Evolutionary conservation across 1,284 basidiomycete genomes (phyloP).

Genomic region (Microbotryomycetes sp.): DNA sequence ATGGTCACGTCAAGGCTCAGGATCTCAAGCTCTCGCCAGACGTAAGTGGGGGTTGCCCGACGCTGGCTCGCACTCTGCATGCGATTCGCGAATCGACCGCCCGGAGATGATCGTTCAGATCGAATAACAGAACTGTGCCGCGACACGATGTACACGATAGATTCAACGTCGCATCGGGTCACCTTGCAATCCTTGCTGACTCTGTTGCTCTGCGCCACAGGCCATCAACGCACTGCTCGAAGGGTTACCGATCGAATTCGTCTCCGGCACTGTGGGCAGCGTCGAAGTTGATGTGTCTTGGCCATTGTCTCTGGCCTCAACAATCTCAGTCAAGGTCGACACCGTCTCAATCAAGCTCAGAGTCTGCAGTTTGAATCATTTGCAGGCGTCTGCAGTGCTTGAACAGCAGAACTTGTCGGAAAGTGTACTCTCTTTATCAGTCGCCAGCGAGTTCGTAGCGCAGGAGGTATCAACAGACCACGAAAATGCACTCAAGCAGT

Average conservation of each 20-base stretch:
- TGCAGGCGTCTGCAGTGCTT: slow-evolving; percentile 48
- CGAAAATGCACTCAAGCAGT: slow-evolving; percentile 62
- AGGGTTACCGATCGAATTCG: slow-evolving; percentile 58
- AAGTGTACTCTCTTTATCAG: slow-evolving; percentile 70
- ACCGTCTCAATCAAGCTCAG: slow-evolving; percentile 56
- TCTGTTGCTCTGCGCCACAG: too few species aligned
- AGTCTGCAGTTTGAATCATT: slow-evolving; percentile 54
- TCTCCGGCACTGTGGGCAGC: slow-evolving; percentile 62
- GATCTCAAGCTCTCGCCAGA: slow-evolving; percentile 69
- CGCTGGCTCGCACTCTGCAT: not conserved
- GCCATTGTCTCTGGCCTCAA: slow-evolving; percentile 43
- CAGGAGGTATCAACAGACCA: slow-evolving; percentile 66
- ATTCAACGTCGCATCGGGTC: too few species aligned
- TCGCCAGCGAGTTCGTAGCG: slow-evolving; percentile 62
- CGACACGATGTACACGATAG: too few species aligned
- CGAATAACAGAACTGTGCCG: too few species aligned
- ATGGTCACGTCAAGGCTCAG: slow-evolving; percentile 76
- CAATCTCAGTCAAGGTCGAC: slow-evolving; percentile 28
- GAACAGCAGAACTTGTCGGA: slow-evolving; percentile 48
- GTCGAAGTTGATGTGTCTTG: slow-evolving; percentile 50
- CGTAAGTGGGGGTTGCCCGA: slow-evolving; percentile 47
- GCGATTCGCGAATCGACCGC: not conserved
- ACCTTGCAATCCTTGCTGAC: too few species aligned
- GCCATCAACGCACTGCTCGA: slow-evolving; percentile 68
- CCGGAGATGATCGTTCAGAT: too few species aligned